Evolutionary conservation across 2,329 filamentous ascomycete genomes (phyloP).

Genomic region (Xylariaceae sp.): DNA sequence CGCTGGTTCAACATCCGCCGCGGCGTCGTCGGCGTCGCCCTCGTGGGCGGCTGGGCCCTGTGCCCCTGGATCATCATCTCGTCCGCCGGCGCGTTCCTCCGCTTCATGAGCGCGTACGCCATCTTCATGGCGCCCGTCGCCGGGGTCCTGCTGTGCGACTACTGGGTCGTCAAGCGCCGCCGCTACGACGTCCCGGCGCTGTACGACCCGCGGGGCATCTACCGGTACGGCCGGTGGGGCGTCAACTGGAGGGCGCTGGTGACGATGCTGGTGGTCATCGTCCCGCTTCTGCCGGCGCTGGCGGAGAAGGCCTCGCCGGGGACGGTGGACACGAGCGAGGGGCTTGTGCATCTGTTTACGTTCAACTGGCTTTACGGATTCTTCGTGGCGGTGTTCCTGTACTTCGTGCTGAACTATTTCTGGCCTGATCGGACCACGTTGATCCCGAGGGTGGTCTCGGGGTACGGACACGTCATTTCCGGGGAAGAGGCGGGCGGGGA

Average conservation of each 20-base stretch:
- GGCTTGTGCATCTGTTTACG: slow-evolving; percentile 22
- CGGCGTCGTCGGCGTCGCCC: slow-evolving; percentile 25
- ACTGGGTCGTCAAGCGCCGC: slow-evolving; percentile 26
- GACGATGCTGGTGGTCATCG: slow-evolving; percentile 18
- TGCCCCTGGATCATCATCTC: slow-evolving; percentile 32
- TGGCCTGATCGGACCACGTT: slow-evolving; percentile 18
- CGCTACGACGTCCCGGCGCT: slow-evolving; percentile 33
- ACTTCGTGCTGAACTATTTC: slow-evolving; percentile 15
- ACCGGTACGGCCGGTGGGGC: slow-evolving; percentile 25
- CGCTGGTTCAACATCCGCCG: slow-evolving; percentile 28
- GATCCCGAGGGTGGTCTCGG: slow-evolving; percentile 15
- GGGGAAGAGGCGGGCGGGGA: too few species aligned
- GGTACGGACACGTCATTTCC: slow-evolving; percentile 2
- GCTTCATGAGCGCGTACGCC: slow-evolving; percentile 29
- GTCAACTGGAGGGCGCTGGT: slow-evolving; percentile 30
- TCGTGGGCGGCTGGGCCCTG: slow-evolving; percentile 30
- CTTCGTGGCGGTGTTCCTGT: slow-evolving; percentile 16
- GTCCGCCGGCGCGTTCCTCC: slow-evolving; percentile 25
- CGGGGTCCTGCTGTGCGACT: slow-evolving; percentile 18
- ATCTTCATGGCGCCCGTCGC: slow-evolving; percentile 31
- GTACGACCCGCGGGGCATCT: slow-evolving; percentile 32
- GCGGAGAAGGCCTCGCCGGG: slow-evolving; percentile 21
- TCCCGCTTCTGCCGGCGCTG: slow-evolving; percentile 28
- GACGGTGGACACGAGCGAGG: slow-evolving; percentile 18
- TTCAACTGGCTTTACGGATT: slow-evolving; percentile 29